phyloP scores from a whole-genome alignment of 331 rosid species.

The Erythrophleum ivorense region DNA sequence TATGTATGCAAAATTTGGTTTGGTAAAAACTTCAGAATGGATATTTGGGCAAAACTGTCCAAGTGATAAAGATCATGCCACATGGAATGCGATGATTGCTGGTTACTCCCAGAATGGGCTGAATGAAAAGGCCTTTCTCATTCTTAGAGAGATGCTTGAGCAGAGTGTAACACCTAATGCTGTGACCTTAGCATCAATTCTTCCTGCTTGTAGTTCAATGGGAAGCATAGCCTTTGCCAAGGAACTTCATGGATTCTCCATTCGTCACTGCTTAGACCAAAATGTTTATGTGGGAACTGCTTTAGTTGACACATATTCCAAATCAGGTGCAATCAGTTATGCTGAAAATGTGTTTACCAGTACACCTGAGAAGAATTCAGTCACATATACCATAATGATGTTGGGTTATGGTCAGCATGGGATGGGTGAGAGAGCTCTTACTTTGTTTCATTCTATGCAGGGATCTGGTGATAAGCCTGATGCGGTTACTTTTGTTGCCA shows the following conservation, averaged over 20 bases:
- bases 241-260: conserved; percentile 83
- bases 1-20: conserved; percentile 84
- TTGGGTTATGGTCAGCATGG: conserved; percentile 90
- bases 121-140: conserved; percentile 61
- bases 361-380: conserved; percentile 64
- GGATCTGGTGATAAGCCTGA: conserved; percentile 68
- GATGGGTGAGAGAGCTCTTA: conserved; percentile 81
- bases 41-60: conserved; percentile 54
- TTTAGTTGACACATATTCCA: conserved; percentile 82
- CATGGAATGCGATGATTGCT: conserved; percentile 89
- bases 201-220: conserved; percentile 78
- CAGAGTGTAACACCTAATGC: conserved; percentile 65
- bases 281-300: conserved; percentile 82
- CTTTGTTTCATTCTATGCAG: conserved; percentile 73
- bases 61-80: conserved; percentile 70
- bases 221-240: conserved; percentile 71
- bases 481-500: conserved; percentile 79
- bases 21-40: conserved; percentile 60
- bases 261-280: conserved; percentile 64
- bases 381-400: conserved; percentile 86
- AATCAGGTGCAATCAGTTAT: conserved; percentile 68
- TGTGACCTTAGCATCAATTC: conserved; percentile 80
- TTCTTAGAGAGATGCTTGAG: conserved; percentile 65
- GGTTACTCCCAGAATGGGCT: conserved; percentile 82
- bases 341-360: conserved; percentile 74